Evolutionary conservation across 2,329 filamentous ascomycete genomes (phyloP), one percentile per base, ranked within the genome.

Genomic region (Alternaria burnsii): DNA sequence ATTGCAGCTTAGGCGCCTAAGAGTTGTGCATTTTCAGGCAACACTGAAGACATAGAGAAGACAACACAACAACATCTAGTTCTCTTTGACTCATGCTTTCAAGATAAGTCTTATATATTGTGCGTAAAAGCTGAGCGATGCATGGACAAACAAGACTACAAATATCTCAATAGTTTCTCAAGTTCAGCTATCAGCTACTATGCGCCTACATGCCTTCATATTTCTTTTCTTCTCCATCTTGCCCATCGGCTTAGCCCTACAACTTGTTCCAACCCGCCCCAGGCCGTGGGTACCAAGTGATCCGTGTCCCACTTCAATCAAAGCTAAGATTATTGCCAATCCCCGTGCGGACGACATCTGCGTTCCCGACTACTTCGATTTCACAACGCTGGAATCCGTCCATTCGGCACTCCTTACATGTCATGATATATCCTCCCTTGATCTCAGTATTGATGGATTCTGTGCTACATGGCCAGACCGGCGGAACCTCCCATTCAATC

Each of bases 371-470:
- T 24, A 42, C 22, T 24, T 42, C 40, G 20, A 51, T 32, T 61
- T 59, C 41, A 46, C 32, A 3, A 61, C 50, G 12, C 62, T 66
- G 55, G 38, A 43, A 12, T 26, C 55, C 3, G 41, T 62, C 14
- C 63, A 67, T 36, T 18, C 36, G 10, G 61, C 61, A 3, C 52
- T 68, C 2, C 9, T 53, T 5, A 41, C 48, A 16, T 68, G 65
- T 24, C 67, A 55, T n/a, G 65, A 68, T 24, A 57, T 68, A 26
- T 57, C 59, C 8, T 28, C 41, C 16, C 56, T 68, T 16, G 59
- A 70, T 30, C 59, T 68, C 5, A 40, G 40, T 8, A 36, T 68
- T 40, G 36, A 50, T 4, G 12, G 52, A 7, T 58, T 53, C 26
- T 66, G 60, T 42, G 59, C 8, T 14, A 50, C 42, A 36, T 57